Conservation (phyloP, 2,329 filamentous ascomycete species). For the Verticillium longisporum region DNA sequence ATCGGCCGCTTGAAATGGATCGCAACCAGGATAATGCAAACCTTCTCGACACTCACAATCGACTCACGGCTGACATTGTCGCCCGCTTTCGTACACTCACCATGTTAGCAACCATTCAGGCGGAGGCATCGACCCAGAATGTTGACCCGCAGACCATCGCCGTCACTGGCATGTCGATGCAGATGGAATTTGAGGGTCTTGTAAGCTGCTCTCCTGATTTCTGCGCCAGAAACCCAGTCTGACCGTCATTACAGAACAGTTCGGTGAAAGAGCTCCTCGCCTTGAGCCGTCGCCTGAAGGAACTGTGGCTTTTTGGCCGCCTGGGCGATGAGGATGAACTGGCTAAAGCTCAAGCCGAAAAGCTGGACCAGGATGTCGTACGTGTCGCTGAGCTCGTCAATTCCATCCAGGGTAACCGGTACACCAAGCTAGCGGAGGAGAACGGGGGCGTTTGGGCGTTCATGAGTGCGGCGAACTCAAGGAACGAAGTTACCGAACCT, state of each 20-base stretch:
- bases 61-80: slow-evolving; percentile 36
- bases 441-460: slow-evolving; percentile 30
- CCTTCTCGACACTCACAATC: slow-evolving; percentile 31
- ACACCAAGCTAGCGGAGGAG: slow-evolving; percentile 24
- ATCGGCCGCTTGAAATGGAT: neutral
- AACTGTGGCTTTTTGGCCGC: slow-evolving; percentile 37
- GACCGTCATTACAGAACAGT: slow-evolving; percentile 21
- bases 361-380: slow-evolving; percentile 27
- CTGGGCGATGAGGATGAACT: slow-evolving; percentile 29
- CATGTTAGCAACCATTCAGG: slow-evolving; percentile 35
- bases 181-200: slow-evolving; percentile 37
- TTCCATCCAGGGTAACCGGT: slow-evolving; percentile 23
- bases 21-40: slow-evolving; percentile 4
- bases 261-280: slow-evolving; percentile 37
- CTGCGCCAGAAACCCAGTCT: neutral
- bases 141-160: slow-evolving; percentile 33
- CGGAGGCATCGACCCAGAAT: slow-evolving; percentile 26
- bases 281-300: slow-evolving; percentile 35
- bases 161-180: slow-evolving; percentile 35
- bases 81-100: slow-evolving; percentile 35
- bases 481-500: neutral
- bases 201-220: slow-evolving; percentile 13
- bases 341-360: slow-evolving; percentile 26
- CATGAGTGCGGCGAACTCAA: slow-evolving; percentile 11
- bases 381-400: slow-evolving; percentile 26